phyloP scores from a whole-genome alignment of 2,329 filamentous ascomycete species.

The Penicillium rolfsii region DNA sequence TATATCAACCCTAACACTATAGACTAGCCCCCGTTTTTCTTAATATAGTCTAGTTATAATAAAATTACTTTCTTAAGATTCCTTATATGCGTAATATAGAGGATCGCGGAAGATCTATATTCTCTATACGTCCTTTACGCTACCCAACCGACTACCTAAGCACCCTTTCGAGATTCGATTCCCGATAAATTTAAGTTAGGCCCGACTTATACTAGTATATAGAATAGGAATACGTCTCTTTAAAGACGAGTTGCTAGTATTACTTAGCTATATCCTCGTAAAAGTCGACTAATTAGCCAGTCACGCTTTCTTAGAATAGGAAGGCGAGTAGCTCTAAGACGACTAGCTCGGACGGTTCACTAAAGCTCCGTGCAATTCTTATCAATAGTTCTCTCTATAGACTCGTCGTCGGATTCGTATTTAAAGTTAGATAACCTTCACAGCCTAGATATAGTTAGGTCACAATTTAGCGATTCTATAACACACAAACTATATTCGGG shows the following conservation, averaged over 20 bases:
- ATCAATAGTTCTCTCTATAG: no score
- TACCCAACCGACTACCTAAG: background rate
- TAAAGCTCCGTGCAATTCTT: slow-evolving; percentile 1
- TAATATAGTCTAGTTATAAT: background rate
- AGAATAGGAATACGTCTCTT: background rate
- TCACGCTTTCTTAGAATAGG: background rate
- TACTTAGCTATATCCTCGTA: background rate
- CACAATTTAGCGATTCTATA: slow-evolving; percentile 2
- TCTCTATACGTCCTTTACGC: no score
- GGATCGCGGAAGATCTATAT: slow-evolving; percentile 1
- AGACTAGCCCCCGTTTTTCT: background rate
- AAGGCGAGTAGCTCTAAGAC: background rate
- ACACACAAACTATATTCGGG: background rate
- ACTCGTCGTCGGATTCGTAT: slow-evolving; percentile 1
- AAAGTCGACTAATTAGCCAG: background rate
- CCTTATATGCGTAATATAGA: slow-evolving; percentile 2
- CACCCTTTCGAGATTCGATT: slow-evolving; percentile 1
- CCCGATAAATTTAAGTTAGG: background rate
- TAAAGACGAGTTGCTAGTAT: background rate
- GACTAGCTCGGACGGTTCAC: background rate
- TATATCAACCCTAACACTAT: background rate
- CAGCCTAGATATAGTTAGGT: no score
- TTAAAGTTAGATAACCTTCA: background rate
- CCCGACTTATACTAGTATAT: background rate
- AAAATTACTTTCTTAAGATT: slow-evolving; percentile 2